A percentile compares a stretch with the other conserved stretches of the same genome.
Evolutionary conservation across 2,329 filamentous ascomycete genomes (phyloP).

Genomic region (Stachybotrys echinatus): DNA sequence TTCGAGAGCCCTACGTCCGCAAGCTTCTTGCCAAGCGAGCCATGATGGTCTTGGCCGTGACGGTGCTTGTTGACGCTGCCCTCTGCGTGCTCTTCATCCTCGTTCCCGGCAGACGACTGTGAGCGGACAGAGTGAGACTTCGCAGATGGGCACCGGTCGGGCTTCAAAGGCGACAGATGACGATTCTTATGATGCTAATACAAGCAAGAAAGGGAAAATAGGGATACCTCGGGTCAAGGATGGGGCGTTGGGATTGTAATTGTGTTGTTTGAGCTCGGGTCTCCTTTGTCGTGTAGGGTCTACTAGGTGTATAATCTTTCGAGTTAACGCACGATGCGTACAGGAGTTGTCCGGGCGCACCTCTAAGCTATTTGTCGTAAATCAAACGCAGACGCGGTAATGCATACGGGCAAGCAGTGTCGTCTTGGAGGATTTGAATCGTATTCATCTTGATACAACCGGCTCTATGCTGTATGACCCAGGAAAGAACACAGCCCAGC

Average conservation of each 20-base stretch:
- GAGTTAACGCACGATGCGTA: neutral
- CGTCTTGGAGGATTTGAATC: neutral
- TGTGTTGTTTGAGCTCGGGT: neutral
- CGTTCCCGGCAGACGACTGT: slow-evolving; percentile 82
- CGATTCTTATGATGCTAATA: neutral
- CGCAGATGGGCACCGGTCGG: neutral
- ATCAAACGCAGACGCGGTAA: neutral
- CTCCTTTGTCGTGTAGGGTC: neutral
- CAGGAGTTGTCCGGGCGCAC: neutral
- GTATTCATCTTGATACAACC: neutral
- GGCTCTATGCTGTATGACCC: neutral
- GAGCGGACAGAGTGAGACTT: slow-evolving; percentile 11
- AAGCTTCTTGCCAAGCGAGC: slow-evolving; percentile 80
- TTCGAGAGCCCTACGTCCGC: slow-evolving; percentile 87
- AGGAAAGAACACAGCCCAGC: neutral
- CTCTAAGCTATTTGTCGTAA: neutral
- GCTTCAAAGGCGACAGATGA: too few species aligned
- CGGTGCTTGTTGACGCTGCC: slow-evolving; percentile 71
- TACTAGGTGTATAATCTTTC: neutral
- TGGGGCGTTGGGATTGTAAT: neutral
- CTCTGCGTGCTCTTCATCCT: slow-evolving; percentile 89
- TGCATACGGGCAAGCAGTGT: neutral
- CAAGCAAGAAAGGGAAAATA: neutral
- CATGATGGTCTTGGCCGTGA: slow-evolving; percentile 72
- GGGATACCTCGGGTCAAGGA: neutral